phyloP scores from a whole-genome alignment of 1,284 basidiomycete genomes.

The Apiotrichum veenhuisii region DNA sequence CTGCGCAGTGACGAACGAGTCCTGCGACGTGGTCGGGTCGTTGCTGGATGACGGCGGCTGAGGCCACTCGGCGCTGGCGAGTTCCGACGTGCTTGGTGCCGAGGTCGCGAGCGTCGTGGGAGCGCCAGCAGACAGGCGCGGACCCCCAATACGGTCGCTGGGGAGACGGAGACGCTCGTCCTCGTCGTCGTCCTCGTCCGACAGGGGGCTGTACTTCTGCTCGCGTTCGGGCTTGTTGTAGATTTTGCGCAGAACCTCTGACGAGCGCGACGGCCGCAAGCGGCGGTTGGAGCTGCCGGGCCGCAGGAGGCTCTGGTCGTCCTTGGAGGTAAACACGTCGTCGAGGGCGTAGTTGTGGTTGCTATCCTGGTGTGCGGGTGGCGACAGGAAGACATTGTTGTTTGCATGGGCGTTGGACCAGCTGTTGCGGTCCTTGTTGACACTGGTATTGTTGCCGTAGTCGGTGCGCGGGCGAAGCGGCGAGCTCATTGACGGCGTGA shows the following conservation, averaged over 20 bases:
- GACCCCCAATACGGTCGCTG: neutral
- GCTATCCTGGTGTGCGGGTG: too few species aligned
- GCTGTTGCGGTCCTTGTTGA: too few species aligned
- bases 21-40: neutral
- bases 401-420: too few species aligned
- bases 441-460: too few species aligned
- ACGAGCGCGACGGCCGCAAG: slow-evolving; percentile 8
- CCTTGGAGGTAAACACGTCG: neutral
- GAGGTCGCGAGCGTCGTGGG: neutral
- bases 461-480: too few species aligned
- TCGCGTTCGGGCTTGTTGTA: neutral
- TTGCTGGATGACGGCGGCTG: too few species aligned
- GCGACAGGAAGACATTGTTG: too few species aligned
- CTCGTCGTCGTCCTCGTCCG: slow-evolving; percentile 6
- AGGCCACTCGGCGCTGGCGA: neutral
- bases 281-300: neutral
- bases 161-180: slow-evolving; percentile 5
- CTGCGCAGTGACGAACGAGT: neutral
- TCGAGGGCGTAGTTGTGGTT: too few species aligned
- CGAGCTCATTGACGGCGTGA: too few species aligned
- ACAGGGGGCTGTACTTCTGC: neutral
- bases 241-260: slow-evolving; percentile 12
- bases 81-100: neutral
- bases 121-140: neutral
- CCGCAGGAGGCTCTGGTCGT: neutral